Evolutionary conservation across 2,329 filamentous ascomycete species (phyloP), one percentile per base, ranked within the genome.

Genomic region (Blumeriella jaapii): DNA sequence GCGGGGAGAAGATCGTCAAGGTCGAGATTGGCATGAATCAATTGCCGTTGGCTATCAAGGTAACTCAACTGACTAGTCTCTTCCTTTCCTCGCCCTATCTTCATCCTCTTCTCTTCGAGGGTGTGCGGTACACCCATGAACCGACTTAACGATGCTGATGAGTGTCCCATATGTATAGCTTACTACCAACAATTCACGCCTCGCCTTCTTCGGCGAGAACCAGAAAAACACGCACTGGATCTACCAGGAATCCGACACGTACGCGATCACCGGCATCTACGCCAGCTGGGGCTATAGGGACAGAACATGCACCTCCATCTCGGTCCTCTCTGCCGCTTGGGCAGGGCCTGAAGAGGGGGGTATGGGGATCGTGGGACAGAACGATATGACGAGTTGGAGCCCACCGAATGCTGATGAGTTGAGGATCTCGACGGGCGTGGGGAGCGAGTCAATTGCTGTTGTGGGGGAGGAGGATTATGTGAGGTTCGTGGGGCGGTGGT

Each of bases 1-100:
- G 30, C 17, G 37, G 42, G 1, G 40, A 43, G 31, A 29, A 33
- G 9, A 29, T 43, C 6, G 29, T 30, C 2, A 43, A 36, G 22
- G 32, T 43, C 8, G 31, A 43, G 16, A 24, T 45, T 11, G 40
- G 40, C 9, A 41, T 43, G 35, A 43, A 43, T 32, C 22, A 13
- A 31, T 16, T 42, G n/a, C 40, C 38, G 6, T 29, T 36, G 24
- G 40, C 40, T 29, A 26, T 45, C 4, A 43, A 45, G 25, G 40
- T 43, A 38, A 6, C 6, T 11, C 6, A 6, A 22, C 22, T 24
- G n/a, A n/a, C n/a, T n/a, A n/a, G n/a, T n/a, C n/a, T n/a, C 12
- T 24, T 8, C 4, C 4, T 8, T n/a, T n/a, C 22, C 22, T 10
- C 6, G 18, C n/a, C 7, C 10, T 12, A 2, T 8, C 29, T 20